These are phyloP conservation scores for Hyparrhenia diplandra DNA, from an alignment of 176 grass and related monocot species.

Conservation along the genomic window DNA sequence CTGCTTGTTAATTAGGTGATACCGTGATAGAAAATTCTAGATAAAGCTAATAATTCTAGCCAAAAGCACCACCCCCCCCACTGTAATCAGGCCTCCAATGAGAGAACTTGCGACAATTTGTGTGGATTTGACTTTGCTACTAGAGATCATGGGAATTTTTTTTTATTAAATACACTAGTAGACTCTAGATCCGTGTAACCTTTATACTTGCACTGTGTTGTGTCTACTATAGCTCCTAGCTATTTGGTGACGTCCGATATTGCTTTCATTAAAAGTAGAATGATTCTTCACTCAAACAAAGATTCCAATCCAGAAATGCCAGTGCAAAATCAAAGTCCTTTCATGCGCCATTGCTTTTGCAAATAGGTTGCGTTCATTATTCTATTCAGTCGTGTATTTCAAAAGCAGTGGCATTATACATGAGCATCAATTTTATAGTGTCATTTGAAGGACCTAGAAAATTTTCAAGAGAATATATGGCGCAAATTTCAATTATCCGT, in stretches of 20 bases:
- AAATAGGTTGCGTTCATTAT: neutral
- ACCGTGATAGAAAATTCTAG: neutral
- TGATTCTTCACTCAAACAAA: neutral
- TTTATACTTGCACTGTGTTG: neutral
- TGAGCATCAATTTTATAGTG: neutral
- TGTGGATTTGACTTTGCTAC: slow-evolving; percentile 24
- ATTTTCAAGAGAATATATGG: neutral
- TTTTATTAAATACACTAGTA: neutral
- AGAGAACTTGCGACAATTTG: neutral
- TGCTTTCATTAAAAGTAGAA: neutral
- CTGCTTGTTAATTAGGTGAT: slow-evolving; percentile 13
- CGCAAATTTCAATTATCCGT: neutral
- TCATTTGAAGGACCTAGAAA: neutral
- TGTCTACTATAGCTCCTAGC: neutral
- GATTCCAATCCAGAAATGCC: neutral
- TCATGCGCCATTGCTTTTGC: neutral
- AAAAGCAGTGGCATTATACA: neutral
- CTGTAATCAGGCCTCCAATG: too few species aligned
- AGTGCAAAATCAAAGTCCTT: neutral
- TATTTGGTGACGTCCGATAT: neutral
- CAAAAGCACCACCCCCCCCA: too few species aligned
- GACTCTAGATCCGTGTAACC: neutral
- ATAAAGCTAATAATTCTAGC: neutral
- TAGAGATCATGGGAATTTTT: neutral
- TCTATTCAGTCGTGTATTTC: neutral